Evolutionary conservation across 2,329 filamentous ascomycete genomes (phyloP).

Genomic region (Aspergillus sp.): DNA sequence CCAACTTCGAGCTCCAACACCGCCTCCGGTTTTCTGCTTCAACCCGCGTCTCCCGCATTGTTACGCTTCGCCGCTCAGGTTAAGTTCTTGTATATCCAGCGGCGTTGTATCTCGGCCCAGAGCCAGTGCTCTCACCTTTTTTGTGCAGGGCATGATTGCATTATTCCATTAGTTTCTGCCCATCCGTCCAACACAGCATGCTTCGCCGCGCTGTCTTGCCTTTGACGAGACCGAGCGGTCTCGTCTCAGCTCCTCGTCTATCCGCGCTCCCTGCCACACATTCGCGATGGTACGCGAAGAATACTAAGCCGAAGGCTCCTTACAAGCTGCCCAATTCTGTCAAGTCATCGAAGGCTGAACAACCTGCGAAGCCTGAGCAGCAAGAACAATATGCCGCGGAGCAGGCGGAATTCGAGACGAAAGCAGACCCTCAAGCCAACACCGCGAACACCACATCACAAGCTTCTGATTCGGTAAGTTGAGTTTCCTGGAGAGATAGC

Average conservation of each 20-base stretch:
- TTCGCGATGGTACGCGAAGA: slow-evolving; percentile 42
- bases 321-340: slow-evolving; percentile 36
- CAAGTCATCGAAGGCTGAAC: slow-evolving; percentile 28
- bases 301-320: slow-evolving; percentile 32
- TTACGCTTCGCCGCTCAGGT: neutral
- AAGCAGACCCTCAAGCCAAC: slow-evolving; percentile 32
- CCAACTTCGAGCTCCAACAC: neutral
- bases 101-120: neutral
- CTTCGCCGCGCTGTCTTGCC: slow-evolving; percentile 47
- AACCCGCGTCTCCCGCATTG: neutral
- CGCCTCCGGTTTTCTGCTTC: neutral
- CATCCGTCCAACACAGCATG: slow-evolving; percentile 31
- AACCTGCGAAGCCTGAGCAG: slow-evolving; percentile 25
- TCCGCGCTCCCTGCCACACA: slow-evolving; percentile 33
- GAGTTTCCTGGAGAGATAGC: slow-evolving; percentile 4
- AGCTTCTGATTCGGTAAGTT: slow-evolving; percentile 28
- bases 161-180: slow-evolving; percentile 3
- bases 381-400: slow-evolving; percentile 33
- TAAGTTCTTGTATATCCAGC: neutral
- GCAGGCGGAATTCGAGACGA: slow-evolving; percentile 40
- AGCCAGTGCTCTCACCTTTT: neutral
- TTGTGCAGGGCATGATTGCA: slow-evolving; percentile 22
- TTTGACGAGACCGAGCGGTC: slow-evolving; percentile 43
- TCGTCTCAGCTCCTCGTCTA: slow-evolving; percentile 35
- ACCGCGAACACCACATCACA: slow-evolving; percentile 31